Base-by-base conservation (phyloP, 768 basidiomycete genomes). In the Naganishia friedmannii region DNA sequence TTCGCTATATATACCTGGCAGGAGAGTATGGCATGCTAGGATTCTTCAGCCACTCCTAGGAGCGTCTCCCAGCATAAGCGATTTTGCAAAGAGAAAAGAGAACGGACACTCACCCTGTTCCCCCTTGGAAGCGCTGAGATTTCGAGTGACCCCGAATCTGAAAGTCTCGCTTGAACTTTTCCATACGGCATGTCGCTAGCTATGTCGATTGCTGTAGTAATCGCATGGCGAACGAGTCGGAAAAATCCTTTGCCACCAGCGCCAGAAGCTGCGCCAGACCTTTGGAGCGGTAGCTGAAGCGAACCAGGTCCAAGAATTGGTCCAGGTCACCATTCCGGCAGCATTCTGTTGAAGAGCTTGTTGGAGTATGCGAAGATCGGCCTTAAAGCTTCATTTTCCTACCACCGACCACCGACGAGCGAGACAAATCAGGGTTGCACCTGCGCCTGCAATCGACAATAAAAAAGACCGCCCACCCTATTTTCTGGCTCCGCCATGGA, bases 1-100 rank as follows among this genome's bases (percentile, higher is more conserved):
- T 58, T 23, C 32, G 19, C 57, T 29, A 42, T 63, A 63, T 63
- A 63, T 63, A 63, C 60, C 23, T 63, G 34, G 42, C 12, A 29
- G 26, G 34, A 26, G 60, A 26, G 31, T 42, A 42, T 63, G 60
- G 60, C 39, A 42, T 10, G 29, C 39, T 34, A 28, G 48, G 6
- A n/a, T 4, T 51, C 48, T 51, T 51, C 48, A 51, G 48, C 48
- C n/a, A n/a, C 15, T 3, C 23, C 48, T 51, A 51, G 48, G 45
- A 51, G 23, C n/a, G 23, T 23, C 21, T 51, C 17, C 42, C 7
- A 23, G 19, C 48, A n/a, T n/a, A 13, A 51, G 48, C 48, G 19
- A 51, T 21, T 51, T 26, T 26, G 48, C 42, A 42, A 42, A 7
- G 48, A 51, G 48, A 26, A 51, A 12, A 51, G 23, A 21, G 6